These are phyloP conservation scores for Pyrus hybrid DNA, from an alignment of 331 rosid genomes.

Conservation along the genomic window DNA sequence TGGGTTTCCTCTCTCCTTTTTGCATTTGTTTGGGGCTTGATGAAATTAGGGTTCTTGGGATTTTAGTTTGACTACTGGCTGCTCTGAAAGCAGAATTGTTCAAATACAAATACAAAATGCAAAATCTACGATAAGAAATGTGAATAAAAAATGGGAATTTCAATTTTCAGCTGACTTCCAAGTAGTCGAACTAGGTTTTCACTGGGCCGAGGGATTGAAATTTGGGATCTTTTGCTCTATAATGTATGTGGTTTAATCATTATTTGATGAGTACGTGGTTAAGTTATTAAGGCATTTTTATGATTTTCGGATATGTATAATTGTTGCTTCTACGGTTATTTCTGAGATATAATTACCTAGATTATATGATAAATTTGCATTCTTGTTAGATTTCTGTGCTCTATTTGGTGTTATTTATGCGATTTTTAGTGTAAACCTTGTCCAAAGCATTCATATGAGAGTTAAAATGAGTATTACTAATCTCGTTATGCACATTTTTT, in stretches of 20 bases:
- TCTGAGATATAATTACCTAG: background rate
- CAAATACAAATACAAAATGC: too few relatives aligned
- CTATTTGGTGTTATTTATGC: background rate
- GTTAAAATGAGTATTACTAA: background rate
- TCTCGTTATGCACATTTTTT: background rate
- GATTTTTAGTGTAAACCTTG: background rate
- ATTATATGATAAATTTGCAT: background rate
- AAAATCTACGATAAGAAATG: background rate
- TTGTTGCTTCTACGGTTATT: background rate
- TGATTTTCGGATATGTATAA: background rate
- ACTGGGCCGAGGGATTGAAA: background rate
- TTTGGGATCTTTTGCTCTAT: background rate
- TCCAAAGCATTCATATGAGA: background rate
- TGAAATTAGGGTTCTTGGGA: constrained; percentile 26
- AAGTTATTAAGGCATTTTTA: background rate
- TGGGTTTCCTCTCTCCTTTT: background rate
- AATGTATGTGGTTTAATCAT: background rate
- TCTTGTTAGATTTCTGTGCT: background rate
- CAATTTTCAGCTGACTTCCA: background rate
- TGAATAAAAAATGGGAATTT: background rate
- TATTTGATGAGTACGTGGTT: background rate
- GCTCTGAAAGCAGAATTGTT: background rate
- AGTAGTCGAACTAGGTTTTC: constrained; percentile 2
- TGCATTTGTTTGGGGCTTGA: background rate
- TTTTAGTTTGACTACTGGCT: background rate